These are phyloP conservation scores for Herpotrichia juniperi DNA, from an alignment of 2,329 filamentous ascomycete species.

Conservation along the genomic window DNA sequence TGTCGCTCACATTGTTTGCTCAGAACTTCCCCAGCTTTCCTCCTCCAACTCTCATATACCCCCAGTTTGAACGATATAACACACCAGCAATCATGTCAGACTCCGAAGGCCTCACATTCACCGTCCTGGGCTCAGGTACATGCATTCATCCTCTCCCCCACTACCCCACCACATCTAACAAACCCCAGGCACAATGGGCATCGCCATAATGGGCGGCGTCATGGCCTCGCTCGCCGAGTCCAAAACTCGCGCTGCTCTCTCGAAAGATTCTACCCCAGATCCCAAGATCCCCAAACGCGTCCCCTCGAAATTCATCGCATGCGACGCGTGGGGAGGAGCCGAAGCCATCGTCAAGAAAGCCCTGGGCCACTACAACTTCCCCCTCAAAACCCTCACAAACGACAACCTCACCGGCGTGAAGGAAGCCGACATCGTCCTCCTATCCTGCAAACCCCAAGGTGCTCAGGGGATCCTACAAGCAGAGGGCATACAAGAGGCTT, in stretches of 20 bases:
- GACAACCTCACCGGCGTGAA: conserved; percentile 72
- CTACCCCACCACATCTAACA: conserved; percentile 10
- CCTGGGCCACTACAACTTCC: conserved; percentile 66
- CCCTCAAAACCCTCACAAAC: conserved; percentile 71
- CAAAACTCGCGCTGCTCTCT: conserved; percentile 41
- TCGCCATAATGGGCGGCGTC: conserved; percentile 82
- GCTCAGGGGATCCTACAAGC: conserved; percentile 70
- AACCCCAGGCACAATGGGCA: conserved; percentile 76
- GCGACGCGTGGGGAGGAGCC: conserved; percentile 73
- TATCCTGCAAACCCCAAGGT: conserved; percentile 82
- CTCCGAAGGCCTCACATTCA: conserved; percentile 67
- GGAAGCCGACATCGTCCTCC: conserved; percentile 74
- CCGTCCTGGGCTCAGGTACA: conserved; percentile 82
- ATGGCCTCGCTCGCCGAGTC: conserved; percentile 68
- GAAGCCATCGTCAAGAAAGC: conserved; percentile 71
- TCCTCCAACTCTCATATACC: neutral
- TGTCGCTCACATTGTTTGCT: neutral
- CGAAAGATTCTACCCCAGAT: conserved; percentile 49
- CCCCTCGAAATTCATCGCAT: conserved; percentile 80
- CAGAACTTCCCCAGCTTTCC: neutral
- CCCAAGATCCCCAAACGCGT: conserved; percentile 59
- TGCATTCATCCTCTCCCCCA: conserved; percentile 17
- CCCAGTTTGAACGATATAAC: neutral
- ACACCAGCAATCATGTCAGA: conserved; percentile 34
- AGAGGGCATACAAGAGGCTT: conserved; percentile 72